Conservation (phyloP, 768 basidiomycete genomes). For the Pulveroboletus sp. region DNA sequence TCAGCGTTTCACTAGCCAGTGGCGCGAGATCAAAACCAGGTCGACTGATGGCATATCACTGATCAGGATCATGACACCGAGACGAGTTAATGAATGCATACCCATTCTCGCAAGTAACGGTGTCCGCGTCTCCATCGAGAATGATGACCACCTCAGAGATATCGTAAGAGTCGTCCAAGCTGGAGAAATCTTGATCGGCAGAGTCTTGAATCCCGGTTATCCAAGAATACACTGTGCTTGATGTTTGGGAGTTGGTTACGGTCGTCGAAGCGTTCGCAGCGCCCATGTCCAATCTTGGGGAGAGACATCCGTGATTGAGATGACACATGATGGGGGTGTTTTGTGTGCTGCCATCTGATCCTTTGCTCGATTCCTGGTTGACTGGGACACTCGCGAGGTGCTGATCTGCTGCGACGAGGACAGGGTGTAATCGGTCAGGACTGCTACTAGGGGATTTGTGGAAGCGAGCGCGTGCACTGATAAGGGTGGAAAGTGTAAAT, state of each 20-base stretch:
- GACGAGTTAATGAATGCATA: slow-evolving; percentile 1
- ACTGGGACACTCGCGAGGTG: slow-evolving; percentile 3
- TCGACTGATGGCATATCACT: slow-evolving; percentile 5
- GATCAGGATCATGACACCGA: not conserved
- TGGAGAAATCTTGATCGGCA: not conserved
- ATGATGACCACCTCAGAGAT: slow-evolving; percentile 8
- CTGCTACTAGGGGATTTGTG: slow-evolving; percentile 10
- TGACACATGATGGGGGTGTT: not conserved
- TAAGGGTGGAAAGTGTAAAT: not conserved
- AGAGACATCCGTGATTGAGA: not conserved
- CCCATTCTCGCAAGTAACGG: slow-evolving; percentile 6
- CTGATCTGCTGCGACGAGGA: slow-evolving; percentile 19
- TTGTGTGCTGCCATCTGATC: not conserved
- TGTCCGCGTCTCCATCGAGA: not conserved
- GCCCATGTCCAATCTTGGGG: not conserved
- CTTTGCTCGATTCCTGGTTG: not conserved
- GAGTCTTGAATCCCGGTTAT: not conserved
- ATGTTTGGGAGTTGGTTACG: not conserved
- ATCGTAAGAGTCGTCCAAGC: slow-evolving; percentile 6
- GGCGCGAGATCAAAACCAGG: slow-evolving; percentile 14
- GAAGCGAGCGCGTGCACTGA: not conserved
- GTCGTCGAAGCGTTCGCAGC: not conserved
- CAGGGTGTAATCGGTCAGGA: slow-evolving; percentile 17
- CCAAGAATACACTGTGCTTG: not conserved
- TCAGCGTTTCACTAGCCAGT: slow-evolving; percentile 28